These are phyloP conservation scores for Heterobasidion parviporum DNA, from an alignment of 1,284 basidiomycete species.

Conservation along the genomic window DNA sequence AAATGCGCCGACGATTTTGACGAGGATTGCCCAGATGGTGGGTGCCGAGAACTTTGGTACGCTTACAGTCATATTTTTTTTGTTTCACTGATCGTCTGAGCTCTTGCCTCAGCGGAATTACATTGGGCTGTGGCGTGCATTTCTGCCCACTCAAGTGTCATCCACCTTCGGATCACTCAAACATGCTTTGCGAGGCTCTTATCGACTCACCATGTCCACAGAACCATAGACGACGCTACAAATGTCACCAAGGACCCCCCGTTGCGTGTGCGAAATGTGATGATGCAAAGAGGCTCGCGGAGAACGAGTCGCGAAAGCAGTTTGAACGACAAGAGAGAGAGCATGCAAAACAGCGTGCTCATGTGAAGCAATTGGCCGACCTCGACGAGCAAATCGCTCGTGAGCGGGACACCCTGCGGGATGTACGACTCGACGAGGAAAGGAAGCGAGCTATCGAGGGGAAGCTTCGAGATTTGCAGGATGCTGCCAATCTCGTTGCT, in stretches of 20 bases:
- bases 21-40: conserved; percentile 46
- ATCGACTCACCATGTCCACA: conserved; percentile 25
- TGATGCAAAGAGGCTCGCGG: conserved; percentile 20
- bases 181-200: conserved; percentile 29
- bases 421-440: conserved; percentile 20
- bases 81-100: not conserved
- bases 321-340: conserved; percentile 24
- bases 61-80: conserved; percentile 14
- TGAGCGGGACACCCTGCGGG: conserved; percentile 16
- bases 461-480: conserved; percentile 25
- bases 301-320: conserved; percentile 20
- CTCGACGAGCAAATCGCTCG: conserved; percentile 22
- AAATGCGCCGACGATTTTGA: conserved; percentile 40
- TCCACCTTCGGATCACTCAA: conserved; percentile 38
- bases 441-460: conserved; percentile 20
- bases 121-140: conserved; percentile 42
- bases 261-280: conserved; percentile 23
- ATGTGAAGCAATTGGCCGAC: conserved; percentile 22
- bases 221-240: conserved; percentile 24
- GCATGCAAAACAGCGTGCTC: conserved; percentile 23
- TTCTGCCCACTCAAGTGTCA: conserved; percentile 51
- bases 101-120: conserved; percentile 25
- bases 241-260: conserved; percentile 26
- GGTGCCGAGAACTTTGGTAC: conserved; percentile 50
- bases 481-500: conserved; percentile 4